Evolutionary conservation across 2,329 filamentous ascomycete genomes (phyloP).

Genomic region (Botrytis galanthina): DNA sequence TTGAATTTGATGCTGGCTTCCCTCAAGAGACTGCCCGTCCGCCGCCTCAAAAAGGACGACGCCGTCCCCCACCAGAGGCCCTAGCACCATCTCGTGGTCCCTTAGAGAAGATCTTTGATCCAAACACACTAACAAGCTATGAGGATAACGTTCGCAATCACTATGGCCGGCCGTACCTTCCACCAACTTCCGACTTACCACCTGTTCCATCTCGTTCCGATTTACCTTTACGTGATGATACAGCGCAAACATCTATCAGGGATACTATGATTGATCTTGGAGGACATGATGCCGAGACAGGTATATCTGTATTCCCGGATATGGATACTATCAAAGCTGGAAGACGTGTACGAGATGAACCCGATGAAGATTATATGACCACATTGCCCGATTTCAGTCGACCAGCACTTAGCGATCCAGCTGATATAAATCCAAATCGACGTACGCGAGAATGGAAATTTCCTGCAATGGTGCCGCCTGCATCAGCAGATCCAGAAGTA

Average conservation of each 20-base stretch:
- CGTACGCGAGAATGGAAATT: slow-evolving; percentile 59
- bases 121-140: slow-evolving; percentile 63
- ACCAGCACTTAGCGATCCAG: slow-evolving; percentile 57
- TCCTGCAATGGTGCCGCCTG: slow-evolving; percentile 52
- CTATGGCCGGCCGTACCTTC: slow-evolving; percentile 48
- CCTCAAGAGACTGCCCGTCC: slow-evolving; percentile 51
- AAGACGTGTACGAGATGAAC: slow-evolving; percentile 27
- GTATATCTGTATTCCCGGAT: slow-evolving; percentile 58
- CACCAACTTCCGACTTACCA: slow-evolving; percentile 17
- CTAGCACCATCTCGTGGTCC: slow-evolving; percentile 55
- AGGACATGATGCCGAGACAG: slow-evolving; percentile 54
- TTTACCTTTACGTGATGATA: slow-evolving; percentile 58
- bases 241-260: slow-evolving; percentile 49
- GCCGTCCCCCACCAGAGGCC: slow-evolving; percentile 57
- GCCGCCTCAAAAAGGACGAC: slow-evolving; percentile 42
- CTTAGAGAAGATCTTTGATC: slow-evolving; percentile 64
- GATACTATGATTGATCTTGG: slow-evolving; percentile 66
- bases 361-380: slow-evolving; percentile 28
- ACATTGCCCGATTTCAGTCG: slow-evolving; percentile 44
- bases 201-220: slow-evolving; percentile 45
- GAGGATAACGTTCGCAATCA: slow-evolving; percentile 62
- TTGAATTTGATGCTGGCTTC: slow-evolving; percentile 47
- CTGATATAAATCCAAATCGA: slow-evolving; percentile 52
- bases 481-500: slow-evolving; percentile 53
- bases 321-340: slow-evolving; percentile 54